Percentiles rank a stretch among this genome's conserved stretches.
Evolutionary conservation across 805 yeast genomes (phyloP).

Genomic region (Nakazawaea molendinolei): DNA sequence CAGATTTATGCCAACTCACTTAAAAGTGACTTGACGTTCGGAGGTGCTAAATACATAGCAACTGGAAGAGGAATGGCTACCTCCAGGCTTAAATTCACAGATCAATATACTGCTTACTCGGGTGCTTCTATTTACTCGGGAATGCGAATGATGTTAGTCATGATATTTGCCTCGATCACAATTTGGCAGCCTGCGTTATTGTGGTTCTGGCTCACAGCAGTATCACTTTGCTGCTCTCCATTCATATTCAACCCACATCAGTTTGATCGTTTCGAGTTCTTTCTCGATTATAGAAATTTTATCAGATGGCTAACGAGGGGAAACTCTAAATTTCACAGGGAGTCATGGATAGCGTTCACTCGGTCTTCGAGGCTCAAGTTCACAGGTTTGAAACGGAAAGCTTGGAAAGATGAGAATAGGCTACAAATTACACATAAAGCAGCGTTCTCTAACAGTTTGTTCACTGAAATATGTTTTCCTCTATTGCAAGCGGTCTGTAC

Average conservation of each 20-base stretch:
- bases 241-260: conserved; percentile 50
- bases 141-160: conserved; percentile 55
- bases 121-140: conserved; percentile 76
- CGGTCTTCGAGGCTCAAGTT: conserved; percentile 78
- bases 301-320: conserved; percentile 79
- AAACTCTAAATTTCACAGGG: conserved; percentile 53
- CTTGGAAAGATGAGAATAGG: conserved; percentile 41
- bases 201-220: conserved; percentile 48
- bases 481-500: conserved; percentile 61
- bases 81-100: conserved; percentile 64
- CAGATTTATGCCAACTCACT: conserved; percentile 84
- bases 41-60: conserved; percentile 88
- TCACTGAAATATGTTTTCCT: conserved; percentile 77
- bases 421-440: conserved; percentile 65
- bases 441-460: conserved; percentile 65
- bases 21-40: conserved; percentile 70
- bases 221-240: conserved; percentile 41
- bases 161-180: conserved; percentile 69
- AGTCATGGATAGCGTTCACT: conserved; percentile 76
- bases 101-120: conserved; percentile 72
- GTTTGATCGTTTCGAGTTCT: conserved; percentile 39
- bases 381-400: conserved; percentile 83
- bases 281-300: conserved; percentile 41
- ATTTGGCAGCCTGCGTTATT: conserved; percentile 75
- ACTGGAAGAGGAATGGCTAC: conserved; percentile 96